A percentile compares a stretch with the other conserved stretches of the same genome.
phyloP scores from a whole-genome alignment of 2,329 filamentous ascomycete species.

The Xylaria sp. region DNA sequence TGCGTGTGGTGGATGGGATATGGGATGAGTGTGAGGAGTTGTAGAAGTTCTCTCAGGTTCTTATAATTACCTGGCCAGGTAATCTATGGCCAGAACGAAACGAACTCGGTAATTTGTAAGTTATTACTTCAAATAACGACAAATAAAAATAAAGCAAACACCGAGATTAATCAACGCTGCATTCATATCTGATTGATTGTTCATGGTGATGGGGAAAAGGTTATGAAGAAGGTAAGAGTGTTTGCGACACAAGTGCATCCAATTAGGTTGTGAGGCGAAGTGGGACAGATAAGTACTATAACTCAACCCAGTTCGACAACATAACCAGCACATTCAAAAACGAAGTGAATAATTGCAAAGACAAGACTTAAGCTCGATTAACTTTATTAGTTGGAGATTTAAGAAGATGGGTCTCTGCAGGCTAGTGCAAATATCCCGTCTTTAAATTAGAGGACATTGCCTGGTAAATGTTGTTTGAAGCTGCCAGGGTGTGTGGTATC shows the following conservation, averaged over 20 bases:
- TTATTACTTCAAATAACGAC: neutral
- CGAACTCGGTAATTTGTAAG: no score
- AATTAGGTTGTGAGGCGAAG: slow-evolving; percentile 24
- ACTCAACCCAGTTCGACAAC: neutral
- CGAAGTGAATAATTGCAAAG: neutral
- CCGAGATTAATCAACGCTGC: neutral
- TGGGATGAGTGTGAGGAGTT: neutral
- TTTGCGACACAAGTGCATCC: slow-evolving; percentile 16
- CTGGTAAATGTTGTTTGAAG: neutral
- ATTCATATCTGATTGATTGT: neutral
- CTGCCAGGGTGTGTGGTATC: neutral
- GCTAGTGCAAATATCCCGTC: neutral
- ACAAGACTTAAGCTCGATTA: neutral
- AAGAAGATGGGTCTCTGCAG: neutral
- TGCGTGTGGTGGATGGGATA: neutral
- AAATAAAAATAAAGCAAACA: neutral
- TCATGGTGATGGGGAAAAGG: neutral
- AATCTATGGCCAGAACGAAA: no score
- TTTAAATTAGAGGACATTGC: neutral
- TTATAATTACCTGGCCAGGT: neutral
- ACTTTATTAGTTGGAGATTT: neutral
- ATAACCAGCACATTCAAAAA: neutral
- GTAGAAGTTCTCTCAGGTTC: neutral
- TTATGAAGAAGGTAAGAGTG: neutral
- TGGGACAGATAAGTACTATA: slow-evolving; percentile 17